Evolutionary conservation across 192 early-diverging fungal genomes (phyloP), one percentile per base, ranked within the genome.

Genomic region (Linnemannia elongata): DNA sequence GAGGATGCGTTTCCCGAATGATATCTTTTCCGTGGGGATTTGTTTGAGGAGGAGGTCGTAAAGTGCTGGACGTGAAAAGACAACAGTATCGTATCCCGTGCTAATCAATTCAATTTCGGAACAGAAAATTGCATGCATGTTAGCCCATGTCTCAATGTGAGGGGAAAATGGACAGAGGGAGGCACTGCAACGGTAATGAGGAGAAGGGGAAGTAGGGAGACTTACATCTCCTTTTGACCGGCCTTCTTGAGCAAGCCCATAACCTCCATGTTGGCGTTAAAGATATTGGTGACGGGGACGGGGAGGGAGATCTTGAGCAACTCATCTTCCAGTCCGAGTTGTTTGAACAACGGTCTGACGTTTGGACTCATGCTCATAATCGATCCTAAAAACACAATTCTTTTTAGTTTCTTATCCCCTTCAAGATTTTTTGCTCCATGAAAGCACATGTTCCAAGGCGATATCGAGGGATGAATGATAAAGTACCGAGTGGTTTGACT

Each of bases 331-430:
- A 85, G 36, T 6, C 83, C 83, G 9, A 85, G 52, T 13, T 85
- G 83, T 38, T 76, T 74, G 12, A 79, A 41, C 6, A 69, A 42
- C 10, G 83, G 83, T 35, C 77, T 70, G 78, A 80, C 77, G 27
- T 79, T 85, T 33, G 79, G 54, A 45, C 75, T 45, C 20, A 85
- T 13, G 22, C 74, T 36, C 78, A 85, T 80, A 18, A 68, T 72
- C 8, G 83, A 38, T 15, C 83, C 55, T 57, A 57, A 27, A 24
- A 4, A 57, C 6, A 7, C 22, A 39, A 39, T 17, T 35, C 9
- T 57, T 57, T 24, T 57, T 57, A 27, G 24, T 27, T 57, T 15
- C 44, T 45, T 45, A 45, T 15, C 44, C 44, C 6, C 13, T 15
- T 45, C 44, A 45, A 45, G n/a, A 24, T 57, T 57, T 57, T 57